phyloP scores from a whole-genome alignment of 164 flowering plant genomes.

The Kalanchoe fedtschenkoi region DNA sequence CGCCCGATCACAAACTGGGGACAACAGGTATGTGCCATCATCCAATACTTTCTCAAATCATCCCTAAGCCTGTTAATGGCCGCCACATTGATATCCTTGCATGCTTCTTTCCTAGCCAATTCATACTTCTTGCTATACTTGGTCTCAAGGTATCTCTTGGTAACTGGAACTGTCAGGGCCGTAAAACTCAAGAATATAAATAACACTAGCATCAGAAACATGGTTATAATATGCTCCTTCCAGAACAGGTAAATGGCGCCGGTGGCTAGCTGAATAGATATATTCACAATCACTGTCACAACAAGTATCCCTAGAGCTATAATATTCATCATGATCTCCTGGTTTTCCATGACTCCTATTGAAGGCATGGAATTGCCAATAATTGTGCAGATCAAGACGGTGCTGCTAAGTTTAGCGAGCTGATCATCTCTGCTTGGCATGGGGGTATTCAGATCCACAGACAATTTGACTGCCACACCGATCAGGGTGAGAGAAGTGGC shows the following conservation, averaged over 20 bases:
- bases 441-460: conserved; percentile 50
- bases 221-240: conserved; percentile 28
- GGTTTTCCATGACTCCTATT: conserved; percentile 34
- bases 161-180: conserved; percentile 32
- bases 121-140: conserved; percentile 25
- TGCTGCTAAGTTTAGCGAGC: conserved; percentile 49
- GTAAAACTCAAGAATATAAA: conserved; percentile 28
- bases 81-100: background rate
- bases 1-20: conserved; percentile 60
- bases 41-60: conserved; percentile 35
- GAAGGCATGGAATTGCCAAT: conserved; percentile 62
- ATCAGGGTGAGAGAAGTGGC: conserved; percentile 46
- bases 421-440: conserved; percentile 49
- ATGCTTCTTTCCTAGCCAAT: conserved; percentile 21
- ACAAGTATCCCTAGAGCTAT: conserved; percentile 52
- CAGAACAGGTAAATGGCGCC: conserved; percentile 37
- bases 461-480: conserved; percentile 39
- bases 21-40: conserved; percentile 50
- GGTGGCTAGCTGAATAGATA: conserved; percentile 45
- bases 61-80: conserved; percentile 19
- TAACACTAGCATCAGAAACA: conserved; percentile 34
- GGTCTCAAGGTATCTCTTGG: conserved; percentile 21
- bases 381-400: conserved; percentile 34
- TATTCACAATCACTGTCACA: conserved; percentile 36
- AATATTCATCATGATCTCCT: conserved; percentile 30